Evolutionary conservation across 768 basidiomycete genomes (phyloP).

Genomic region (Neoboletus magnificus): DNA sequence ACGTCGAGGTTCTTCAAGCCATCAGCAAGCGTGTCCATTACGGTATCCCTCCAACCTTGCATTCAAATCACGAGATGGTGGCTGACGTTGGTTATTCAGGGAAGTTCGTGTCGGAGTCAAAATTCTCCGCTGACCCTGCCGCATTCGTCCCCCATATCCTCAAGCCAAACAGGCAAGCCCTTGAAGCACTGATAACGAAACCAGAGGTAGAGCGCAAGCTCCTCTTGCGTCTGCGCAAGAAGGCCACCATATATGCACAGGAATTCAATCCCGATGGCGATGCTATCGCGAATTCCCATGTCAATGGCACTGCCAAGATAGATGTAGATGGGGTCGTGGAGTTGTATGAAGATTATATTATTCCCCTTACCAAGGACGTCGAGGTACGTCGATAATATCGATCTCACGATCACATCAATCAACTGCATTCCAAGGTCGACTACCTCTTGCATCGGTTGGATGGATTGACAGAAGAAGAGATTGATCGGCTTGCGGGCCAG

Average conservation of each 20-base stretch:
- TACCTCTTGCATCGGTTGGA: conserved; percentile 91
- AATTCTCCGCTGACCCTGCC: conserved; percentile 83
- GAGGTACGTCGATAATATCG: conserved; percentile 60
- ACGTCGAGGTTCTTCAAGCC: conserved; percentile 96
- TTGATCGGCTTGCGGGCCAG: conserved; percentile 52
- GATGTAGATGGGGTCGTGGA: conserved; percentile 92
- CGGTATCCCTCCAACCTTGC: conserved; percentile 51
- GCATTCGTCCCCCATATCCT: conserved; percentile 92
- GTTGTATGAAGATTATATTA: conserved; percentile 92
- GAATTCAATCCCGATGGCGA: conserved; percentile 75
- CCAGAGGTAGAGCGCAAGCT: conserved; percentile 90
- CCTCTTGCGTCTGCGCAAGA: conserved; percentile 80
- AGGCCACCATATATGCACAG: conserved; percentile 75
- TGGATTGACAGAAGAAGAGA: conserved; percentile 76
- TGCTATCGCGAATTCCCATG: conserved; percentile 34
- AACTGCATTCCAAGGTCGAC: conserved; percentile 62
- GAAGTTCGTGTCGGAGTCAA: conserved; percentile 98
- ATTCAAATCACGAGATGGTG: not conserved
- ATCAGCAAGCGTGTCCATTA: conserved; percentile 98
- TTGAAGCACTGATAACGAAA: conserved; percentile 92
- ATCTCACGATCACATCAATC: not conserved
- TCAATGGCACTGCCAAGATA: conserved; percentile 59
- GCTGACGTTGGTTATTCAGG: conserved; percentile 47
- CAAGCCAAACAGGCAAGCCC: conserved; percentile 67
- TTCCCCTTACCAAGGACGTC: conserved; percentile 96